Evolutionary conservation across 2,329 filamentous ascomycete species (phyloP).

Genomic region (Coniochaeta sp.): DNA sequence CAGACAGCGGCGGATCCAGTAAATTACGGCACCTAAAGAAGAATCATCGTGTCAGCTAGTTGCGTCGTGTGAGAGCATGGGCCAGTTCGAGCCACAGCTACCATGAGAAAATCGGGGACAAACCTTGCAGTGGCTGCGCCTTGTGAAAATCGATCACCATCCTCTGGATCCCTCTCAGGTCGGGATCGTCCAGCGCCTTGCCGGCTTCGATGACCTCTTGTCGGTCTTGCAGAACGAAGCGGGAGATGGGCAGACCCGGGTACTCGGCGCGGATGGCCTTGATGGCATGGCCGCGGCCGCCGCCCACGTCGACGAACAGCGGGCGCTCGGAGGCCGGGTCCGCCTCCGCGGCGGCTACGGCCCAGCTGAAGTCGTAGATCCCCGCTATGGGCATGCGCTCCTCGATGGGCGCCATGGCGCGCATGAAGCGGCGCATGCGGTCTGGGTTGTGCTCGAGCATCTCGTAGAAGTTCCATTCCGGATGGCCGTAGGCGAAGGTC

Average conservation of each 20-base stretch:
- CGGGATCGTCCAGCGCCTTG: conserved; percentile 7
- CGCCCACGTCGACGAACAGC: conserved; percentile 24
- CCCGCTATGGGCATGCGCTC: conserved; percentile 17
- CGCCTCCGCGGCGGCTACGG: conserved; percentile 8
- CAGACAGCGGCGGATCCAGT: conserved; percentile 23
- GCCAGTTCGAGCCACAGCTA: too few relatives aligned
- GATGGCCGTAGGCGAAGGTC: conserved; percentile 14
- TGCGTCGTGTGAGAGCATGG: too few relatives aligned
- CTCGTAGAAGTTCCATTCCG: conserved; percentile 16
- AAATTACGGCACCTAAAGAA: conserved; percentile 18
- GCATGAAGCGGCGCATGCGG: conserved; percentile 15
- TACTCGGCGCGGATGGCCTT: conserved; percentile 14
- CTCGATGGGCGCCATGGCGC: conserved; percentile 17
- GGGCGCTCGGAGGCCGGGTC: conserved; percentile 5
- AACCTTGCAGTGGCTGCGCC: conserved; percentile 20
- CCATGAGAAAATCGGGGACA: background rate
- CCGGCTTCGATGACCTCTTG: conserved; percentile 17
- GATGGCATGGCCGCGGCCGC: conserved; percentile 20
- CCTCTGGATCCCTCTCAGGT: conserved; percentile 15
- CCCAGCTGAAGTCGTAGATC: conserved; percentile 17
- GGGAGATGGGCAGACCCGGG: conserved; percentile 11
- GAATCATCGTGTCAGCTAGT: too few relatives aligned
- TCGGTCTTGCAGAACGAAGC: conserved; percentile 22
- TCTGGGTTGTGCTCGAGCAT: conserved; percentile 14
- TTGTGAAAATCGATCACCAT: conserved; percentile 19